Evolutionary conservation across 2,329 filamentous ascomycete species (phyloP), one percentile per base, ranked within the genome.

Genomic region (Alternaria atra): DNA sequence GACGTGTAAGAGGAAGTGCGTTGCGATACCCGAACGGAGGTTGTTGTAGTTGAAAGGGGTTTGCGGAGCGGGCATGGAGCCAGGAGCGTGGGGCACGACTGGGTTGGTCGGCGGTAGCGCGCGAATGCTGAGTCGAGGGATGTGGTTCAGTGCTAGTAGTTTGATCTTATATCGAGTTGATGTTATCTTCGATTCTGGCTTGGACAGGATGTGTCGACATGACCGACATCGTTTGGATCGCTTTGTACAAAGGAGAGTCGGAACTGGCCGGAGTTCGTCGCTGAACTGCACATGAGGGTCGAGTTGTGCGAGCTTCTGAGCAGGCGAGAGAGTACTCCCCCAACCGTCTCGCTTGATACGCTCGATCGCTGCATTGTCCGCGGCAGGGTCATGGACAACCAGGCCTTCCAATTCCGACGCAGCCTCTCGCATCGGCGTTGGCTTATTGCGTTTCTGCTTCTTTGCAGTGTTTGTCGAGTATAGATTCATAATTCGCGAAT

Each of bases 161-260:
- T 92, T 91, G 78, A 99, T 97, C 72, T 94, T 91, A 85, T 95
- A 98, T 30, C 94, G 90, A 6, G 91, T 95, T 53, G 91, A 94
- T 47, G 89, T 88, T 32, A 97, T 90, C 79, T 98, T 99, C 60
- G 90, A 87, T 79, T 99, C 95, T 13, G 94, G 95, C 77, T 97
- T 96, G 63, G 93, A 91, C 69, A 99, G 90, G 75, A 98, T 97
- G 81, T 98, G 94, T 12, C 95, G 90, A 80, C 95, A 99, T 10
- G 90, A 87, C 52, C 92, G 91, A 79, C 95, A 99, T 46, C 95
- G 92, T 81, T 97, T 98, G 20, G 93, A 93, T 37, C 94, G 91
- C 76, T 97, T 97, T 0, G 94, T 97, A 58, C 93, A 90, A 13
- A 99, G 87, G 2, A 96, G 86, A 15, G 91, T 90, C 0, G 94